Evolutionary conservation across 805 yeast species (phyloP).

Genomic region (Nakazawaea populi): DNA sequence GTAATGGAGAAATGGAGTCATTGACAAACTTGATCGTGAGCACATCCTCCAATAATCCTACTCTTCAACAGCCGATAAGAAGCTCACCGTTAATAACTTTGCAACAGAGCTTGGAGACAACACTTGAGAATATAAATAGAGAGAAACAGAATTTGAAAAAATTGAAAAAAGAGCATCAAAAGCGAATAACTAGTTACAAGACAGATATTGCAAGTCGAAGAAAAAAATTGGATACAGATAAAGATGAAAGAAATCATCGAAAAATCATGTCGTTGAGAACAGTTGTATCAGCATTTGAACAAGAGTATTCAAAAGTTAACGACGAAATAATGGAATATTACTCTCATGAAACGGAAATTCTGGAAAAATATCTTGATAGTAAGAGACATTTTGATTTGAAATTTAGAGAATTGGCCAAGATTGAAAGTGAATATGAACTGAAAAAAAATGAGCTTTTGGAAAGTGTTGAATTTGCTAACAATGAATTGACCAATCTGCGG

Average conservation of each 20-base stretch:
- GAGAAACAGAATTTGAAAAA: slow-evolving; percentile 55
- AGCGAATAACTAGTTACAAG: slow-evolving; percentile 42
- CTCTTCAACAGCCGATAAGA: slow-evolving; percentile 26
- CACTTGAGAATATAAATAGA: slow-evolving; percentile 51
- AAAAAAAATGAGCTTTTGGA: slow-evolving; percentile 18
- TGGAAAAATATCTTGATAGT: slow-evolving; percentile 30
- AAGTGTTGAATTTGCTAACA: slow-evolving; percentile 19
- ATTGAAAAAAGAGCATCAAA: slow-evolving; percentile 51
- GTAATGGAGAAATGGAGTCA: slow-evolving; percentile 18
- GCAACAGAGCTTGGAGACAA: slow-evolving; percentile 59
- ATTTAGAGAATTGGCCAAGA: slow-evolving; percentile 23
- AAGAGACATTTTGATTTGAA: slow-evolving; percentile 32
- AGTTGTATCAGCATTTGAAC: slow-evolving; percentile 34
- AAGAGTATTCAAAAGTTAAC: slow-evolving; percentile 28
- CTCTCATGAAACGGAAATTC: slow-evolving; percentile 30
- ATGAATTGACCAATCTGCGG: slow-evolving; percentile 22
- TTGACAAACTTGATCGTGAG: slow-evolving; percentile 6
- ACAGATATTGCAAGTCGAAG: slow-evolving; percentile 52
- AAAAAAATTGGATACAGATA: slow-evolving; percentile 28
- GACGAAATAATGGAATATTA: slow-evolving; percentile 27
- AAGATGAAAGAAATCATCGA: slow-evolving; percentile 49
- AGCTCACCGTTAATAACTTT: slow-evolving; percentile 56
- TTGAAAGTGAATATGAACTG: slow-evolving; percentile 22
- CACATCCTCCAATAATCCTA: slow-evolving; percentile 22
- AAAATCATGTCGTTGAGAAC: slow-evolving; percentile 46